Conservation (phyloP, 139 green algal species). For the Chlorokybus atmophyticus region DNA sequence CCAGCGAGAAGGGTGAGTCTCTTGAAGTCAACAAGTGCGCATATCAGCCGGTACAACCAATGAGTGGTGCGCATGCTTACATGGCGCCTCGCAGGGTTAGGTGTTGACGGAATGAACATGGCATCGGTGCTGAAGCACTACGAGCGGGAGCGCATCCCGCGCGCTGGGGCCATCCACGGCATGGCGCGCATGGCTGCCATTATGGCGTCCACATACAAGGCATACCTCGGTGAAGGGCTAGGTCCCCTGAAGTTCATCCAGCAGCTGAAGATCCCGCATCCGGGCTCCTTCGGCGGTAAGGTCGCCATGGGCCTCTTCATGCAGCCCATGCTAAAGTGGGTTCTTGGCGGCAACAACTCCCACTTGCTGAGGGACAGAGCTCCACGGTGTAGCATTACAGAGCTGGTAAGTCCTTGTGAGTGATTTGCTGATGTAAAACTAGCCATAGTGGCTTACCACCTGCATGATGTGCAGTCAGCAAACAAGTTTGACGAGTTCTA, state of each 20-base stretch:
- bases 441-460: too few species aligned
- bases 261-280: conserved; percentile 82
- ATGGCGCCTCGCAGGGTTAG: too few species aligned
- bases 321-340: conserved; percentile 27
- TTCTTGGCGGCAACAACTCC: conserved; percentile 16
- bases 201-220: conserved; percentile 80
- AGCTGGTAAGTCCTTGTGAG: too few species aligned
- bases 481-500: too few species aligned
- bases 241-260: conserved; percentile 16
- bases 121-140: conserved; percentile 5
- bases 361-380: conserved; percentile 6
- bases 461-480: too few species aligned
- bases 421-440: too few species aligned
- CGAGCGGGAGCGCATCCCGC: conserved; percentile 15
- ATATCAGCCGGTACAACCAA: not conserved
- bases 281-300: conserved; percentile 57
- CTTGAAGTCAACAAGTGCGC: not conserved
- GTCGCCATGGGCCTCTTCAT: conserved; percentile 35
- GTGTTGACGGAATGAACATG: conserved; percentile 10
- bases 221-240: conserved; percentile 50
- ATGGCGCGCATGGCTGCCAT: conserved; percentile 72
- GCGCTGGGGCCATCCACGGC: conserved; percentile 71
- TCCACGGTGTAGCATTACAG: too few species aligned
- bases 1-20: not conserved
- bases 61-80: not conserved